Evolutionary conservation across 305 asterid species (phyloP), one percentile per base, ranked within the genome.

Genomic region (Plantago coronopus): DNA sequence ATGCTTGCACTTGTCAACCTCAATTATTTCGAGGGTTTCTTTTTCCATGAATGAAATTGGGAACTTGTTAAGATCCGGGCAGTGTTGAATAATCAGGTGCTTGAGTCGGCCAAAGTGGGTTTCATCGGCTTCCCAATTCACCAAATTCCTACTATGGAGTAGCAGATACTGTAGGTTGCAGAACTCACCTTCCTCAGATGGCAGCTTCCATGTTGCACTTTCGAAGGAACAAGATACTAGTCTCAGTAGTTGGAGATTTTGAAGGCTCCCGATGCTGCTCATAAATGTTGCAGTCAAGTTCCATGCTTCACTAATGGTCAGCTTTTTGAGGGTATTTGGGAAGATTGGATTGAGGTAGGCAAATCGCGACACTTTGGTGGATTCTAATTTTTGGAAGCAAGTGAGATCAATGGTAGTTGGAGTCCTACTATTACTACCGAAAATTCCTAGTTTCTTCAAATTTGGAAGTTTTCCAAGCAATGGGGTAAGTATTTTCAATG

Each of bases 111-210:
- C 31, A 31, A 49, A 21, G 55, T 21, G 6, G 9, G 55, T 49
- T 49, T 49, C 55, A 20, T 49, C 55, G 25, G 55, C 55, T 49
- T 20, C 21, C 55, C 55, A 49, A 3, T 49, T 49, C 31, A 11
- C 31, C 7, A 49, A 49, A 15, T 12, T 12, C 13, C 0, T 0
- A 4, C 34, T 19, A 4, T 9, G 0, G 22, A 19, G 11, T 17
- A 2, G 3, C 55, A 49, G 15, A 49, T 49, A 21, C 9, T 49
- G 4, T 4, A 49, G 31, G 17, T 49, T 27, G 16, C 34, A 21
- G 55, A 49, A 49, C 21, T 27, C 55, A 49, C 16, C 55, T 49
- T 49, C 55, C 4, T n/a, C 11, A 4, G 34, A n/a, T n/a, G n/a
- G n/a, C n/a, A n/a, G 55, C 55, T 49, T 17, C 55, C 29, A 49